Evolutionary conservation across 2,329 filamentous ascomycete species (phyloP), one percentile per base, ranked within the genome.

Genomic region (Trichoderma koningii): DNA sequence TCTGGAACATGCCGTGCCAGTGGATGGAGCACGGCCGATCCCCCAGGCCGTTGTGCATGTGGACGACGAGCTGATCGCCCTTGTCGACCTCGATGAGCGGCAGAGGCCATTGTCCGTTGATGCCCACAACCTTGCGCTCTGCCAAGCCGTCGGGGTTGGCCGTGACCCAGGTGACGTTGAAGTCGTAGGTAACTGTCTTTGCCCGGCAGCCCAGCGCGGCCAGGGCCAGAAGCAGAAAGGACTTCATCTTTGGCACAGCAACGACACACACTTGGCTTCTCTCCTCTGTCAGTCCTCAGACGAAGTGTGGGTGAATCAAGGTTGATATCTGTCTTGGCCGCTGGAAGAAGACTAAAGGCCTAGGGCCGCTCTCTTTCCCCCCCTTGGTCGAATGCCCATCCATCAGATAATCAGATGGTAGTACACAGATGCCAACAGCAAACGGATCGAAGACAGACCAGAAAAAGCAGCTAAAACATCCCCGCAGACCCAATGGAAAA

Each of bases 31-130:
- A 83, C 5, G 80, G 28, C 48, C 55, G 48, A 65, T 86, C 84
- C 19, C 80, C 81, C 1, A 86, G 75, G 45, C 75, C 71, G 69
- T 86, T 85, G 62, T 78, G 69, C 66, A 84, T 74, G 68, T 81
- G 81, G 50, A 85, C 75, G 12, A 82, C 73, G 44, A 85, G 68
- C 17, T 75, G 77, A 66, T 87, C 85, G 59, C 84, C 85, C 66
- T 82, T 79, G 61, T 78, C 80, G 7, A 83, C 85, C 62, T 82
- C 79, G 51, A 88, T 84, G 14, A 78, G 72, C 1, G 89, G 89
- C 28, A 86, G 81, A 3, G 88, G 88, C 85, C 88, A 89, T 73
- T 84, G 73, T 14, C 81, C 81, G 71, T 91, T 91, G 72, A 91
- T 85, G 12, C 85, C 87, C 70, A 90, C 86, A 1, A 84, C 81